Conservation (phyloP, 2,329 filamentous ascomycete species). For the Xylariales sp. region DNA sequence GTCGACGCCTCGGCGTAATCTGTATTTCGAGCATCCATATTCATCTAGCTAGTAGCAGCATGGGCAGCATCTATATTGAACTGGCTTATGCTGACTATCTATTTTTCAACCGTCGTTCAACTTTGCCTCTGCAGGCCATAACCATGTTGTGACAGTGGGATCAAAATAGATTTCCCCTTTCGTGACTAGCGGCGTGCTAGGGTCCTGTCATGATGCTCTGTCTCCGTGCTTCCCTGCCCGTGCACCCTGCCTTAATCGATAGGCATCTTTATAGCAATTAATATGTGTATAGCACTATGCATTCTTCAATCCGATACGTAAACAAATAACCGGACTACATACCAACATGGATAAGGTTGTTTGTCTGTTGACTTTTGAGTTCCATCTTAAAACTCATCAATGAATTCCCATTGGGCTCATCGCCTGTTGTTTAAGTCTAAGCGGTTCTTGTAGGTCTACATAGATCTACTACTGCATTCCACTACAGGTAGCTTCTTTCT, state of each 20-base stretch:
- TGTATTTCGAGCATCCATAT: constrained; percentile 24
- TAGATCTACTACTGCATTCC: background rate
- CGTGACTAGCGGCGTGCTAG: constrained; percentile 31
- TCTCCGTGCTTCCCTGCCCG: background rate
- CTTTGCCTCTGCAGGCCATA: background rate
- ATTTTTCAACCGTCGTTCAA: constrained; percentile 4
- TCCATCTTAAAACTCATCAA: constrained; percentile 2
- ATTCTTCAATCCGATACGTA: too few relatives aligned
- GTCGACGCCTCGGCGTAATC: constrained; percentile 30
- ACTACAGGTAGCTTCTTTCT: background rate
- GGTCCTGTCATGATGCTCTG: background rate
- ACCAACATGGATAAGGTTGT: too few relatives aligned
- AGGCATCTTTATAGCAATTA: too few relatives aligned
- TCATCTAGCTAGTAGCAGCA: constrained; percentile 11
- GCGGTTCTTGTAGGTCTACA: background rate
- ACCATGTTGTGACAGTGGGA: constrained; percentile 20
- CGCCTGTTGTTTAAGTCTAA: too few relatives aligned
- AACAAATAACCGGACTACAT: too few relatives aligned
- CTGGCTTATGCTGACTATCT: background rate
- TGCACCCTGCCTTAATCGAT: background rate
- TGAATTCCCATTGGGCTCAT: background rate
- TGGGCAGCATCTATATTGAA: background rate
- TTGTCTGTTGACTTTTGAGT: background rate
- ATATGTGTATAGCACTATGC: background rate
- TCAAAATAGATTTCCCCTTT: constrained; percentile 42